Percentiles rank a stretch among this genome's conserved stretches.
Evolutionary conservation across 495 filamentous ascomycete genomes (phyloP).

Genomic region (Xylaria scruposa): DNA sequence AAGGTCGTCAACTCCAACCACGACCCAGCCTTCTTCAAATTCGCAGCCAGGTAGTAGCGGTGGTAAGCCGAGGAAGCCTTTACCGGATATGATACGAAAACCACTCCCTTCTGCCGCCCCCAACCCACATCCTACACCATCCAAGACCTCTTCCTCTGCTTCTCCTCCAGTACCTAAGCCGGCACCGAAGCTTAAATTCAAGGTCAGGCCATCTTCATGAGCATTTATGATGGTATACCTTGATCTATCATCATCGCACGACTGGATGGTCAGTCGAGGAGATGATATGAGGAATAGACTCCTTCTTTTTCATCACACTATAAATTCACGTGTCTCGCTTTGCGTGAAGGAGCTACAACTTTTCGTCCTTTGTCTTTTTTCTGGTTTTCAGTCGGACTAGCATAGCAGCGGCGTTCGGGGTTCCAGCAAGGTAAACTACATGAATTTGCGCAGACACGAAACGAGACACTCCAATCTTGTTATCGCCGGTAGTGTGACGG

Average conservation of each 20-base stretch:
- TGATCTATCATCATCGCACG: not conserved
- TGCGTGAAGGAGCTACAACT: not conserved
- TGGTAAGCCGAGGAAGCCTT: constrained; percentile 38
- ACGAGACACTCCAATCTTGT: not conserved
- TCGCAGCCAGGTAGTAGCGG: constrained; percentile 18
- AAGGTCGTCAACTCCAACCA: constrained; percentile 26
- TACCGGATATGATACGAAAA: constrained; percentile 46
- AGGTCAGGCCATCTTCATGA: constrained; percentile 38
- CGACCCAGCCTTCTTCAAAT: constrained; percentile 10
- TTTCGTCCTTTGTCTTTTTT: not conserved
- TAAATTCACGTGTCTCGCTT: not conserved
- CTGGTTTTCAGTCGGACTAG: constrained; percentile 6
- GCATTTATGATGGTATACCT: not conserved
- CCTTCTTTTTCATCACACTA: not conserved
- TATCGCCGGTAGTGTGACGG: not conserved
- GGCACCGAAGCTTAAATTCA: constrained; percentile 47
- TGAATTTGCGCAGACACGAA: not conserved
- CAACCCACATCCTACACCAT: constrained; percentile 30
- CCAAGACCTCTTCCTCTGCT: constrained; percentile 33
- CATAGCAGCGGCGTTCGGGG: constrained; percentile 29
- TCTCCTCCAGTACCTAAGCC: constrained; percentile 29
- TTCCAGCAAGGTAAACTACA: not conserved
- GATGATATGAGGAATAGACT: not conserved
- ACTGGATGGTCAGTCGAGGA: not conserved
- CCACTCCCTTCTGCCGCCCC: constrained; percentile 47